A percentile compares a stretch with the other conserved stretches of the same genome.
Evolutionary conservation across 352 stramenopile species (phyloP).

Genomic region (Phytopythium boreale): DNA sequence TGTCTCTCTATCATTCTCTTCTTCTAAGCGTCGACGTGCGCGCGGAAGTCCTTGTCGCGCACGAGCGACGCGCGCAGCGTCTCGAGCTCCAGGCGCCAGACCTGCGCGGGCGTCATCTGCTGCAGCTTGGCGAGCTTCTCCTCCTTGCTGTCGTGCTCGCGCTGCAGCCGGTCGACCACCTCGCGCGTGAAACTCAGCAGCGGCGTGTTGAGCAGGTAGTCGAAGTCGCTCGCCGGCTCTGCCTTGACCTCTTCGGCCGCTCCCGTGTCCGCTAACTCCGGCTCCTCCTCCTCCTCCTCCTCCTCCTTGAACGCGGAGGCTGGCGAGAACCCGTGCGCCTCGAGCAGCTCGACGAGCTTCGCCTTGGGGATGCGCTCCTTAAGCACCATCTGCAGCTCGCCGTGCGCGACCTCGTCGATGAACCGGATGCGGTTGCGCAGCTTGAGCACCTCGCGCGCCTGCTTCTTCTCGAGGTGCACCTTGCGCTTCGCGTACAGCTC

Average conservation of each 20-base stretch:
- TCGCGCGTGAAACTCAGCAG: constrained; percentile 98
- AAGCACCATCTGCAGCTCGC: constrained; percentile 90
- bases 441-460: constrained; percentile 84
- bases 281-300: constrained; percentile 7
- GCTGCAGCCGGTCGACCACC: constrained; percentile 89
- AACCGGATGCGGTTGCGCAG: constrained; percentile 97
- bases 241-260: constrained; percentile 26
- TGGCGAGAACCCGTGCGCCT: constrained; percentile 41
- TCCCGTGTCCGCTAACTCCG: constrained; percentile 14
- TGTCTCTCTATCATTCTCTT: constrained; percentile 9
- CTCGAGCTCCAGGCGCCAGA: constrained; percentile 84
- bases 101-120: constrained; percentile 70
- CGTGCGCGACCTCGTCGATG: constrained; percentile 94
- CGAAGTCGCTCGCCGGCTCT: constrained; percentile 77
- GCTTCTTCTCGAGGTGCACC: constrained; percentile 71
- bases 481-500: constrained; percentile 87
- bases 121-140: constrained; percentile 87
- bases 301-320: constrained; percentile 49
- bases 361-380: constrained; percentile 66
- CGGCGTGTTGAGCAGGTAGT: constrained; percentile 98
- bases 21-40: not conserved
- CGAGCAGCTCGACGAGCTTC: constrained; percentile 49
- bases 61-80: constrained; percentile 53
- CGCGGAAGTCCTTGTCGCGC: constrained; percentile 66
- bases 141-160: constrained; percentile 89